A percentile compares a stretch with the other conserved stretches of the same genome.
These are phyloP conservation scores for Nitzschia putrida DNA, from an alignment of 108 stramenopile species.

Conservation along the genomic window DNA sequence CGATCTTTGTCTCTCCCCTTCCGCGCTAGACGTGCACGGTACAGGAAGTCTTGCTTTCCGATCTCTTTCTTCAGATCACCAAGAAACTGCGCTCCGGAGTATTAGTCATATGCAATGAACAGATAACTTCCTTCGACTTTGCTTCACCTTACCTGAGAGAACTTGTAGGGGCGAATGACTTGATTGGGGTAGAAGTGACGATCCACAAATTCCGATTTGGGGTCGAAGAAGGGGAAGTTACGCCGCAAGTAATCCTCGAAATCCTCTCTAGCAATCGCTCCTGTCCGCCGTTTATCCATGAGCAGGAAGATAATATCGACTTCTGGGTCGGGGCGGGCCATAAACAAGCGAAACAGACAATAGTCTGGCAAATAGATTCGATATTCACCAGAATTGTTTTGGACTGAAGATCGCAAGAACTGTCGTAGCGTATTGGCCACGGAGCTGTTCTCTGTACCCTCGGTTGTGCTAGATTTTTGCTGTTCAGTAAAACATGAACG, in stretches of 20 bases:
- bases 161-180: slow-evolving; percentile 34
- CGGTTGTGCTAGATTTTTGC: not conserved
- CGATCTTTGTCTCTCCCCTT: slow-evolving; percentile 12
- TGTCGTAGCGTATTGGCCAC: slow-evolving; percentile 38
- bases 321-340: slow-evolving; percentile 60
- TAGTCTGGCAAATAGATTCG: slow-evolving; percentile 45
- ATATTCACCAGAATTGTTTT: slow-evolving; percentile 4
- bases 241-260: slow-evolving; percentile 29
- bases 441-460: not conserved
- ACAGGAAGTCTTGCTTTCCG: slow-evolving; percentile 54
- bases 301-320: slow-evolving; percentile 59
- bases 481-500: slow-evolving; percentile 12
- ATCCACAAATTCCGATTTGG: slow-evolving; percentile 45
- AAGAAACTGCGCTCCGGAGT: slow-evolving; percentile 37
- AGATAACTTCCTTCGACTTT: not conserved
- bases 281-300: slow-evolving; percentile 34
- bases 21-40: slow-evolving; percentile 10
- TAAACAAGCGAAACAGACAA: slow-evolving; percentile 55
- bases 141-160: slow-evolving; percentile 24
- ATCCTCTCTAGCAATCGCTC: slow-evolving; percentile 30
- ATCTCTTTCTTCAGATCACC: slow-evolving; percentile 53
- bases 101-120: not conserved
- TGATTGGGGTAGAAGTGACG: slow-evolving; percentile 49
- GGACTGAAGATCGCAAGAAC: slow-evolving; percentile 24
- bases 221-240: slow-evolving; percentile 30